Evolutionary conservation across 2,329 filamentous ascomycete species (phyloP).

Genomic region (Alternaria gansuensis): DNA sequence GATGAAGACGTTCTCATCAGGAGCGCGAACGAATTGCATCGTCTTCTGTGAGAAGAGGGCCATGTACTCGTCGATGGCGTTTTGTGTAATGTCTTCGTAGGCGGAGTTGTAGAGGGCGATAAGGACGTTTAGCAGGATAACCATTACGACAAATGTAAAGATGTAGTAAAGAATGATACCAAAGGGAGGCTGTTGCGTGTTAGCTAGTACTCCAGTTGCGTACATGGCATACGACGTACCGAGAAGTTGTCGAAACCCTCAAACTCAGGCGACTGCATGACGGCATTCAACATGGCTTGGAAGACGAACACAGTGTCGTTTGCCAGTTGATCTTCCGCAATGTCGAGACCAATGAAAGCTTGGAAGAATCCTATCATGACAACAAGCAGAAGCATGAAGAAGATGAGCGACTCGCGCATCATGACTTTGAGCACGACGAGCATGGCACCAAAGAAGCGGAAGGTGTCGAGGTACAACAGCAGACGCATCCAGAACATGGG

Average conservation of each 20-base stretch:
- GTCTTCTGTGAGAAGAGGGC: constrained; percentile 93
- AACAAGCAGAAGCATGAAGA: constrained; percentile 88
- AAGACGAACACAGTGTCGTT: constrained; percentile 77
- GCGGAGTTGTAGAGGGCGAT: constrained; percentile 97
- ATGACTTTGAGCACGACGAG: constrained; percentile 86
- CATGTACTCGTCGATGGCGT: constrained; percentile 94
- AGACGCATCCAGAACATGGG: constrained; percentile 98
- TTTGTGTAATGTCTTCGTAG: constrained; percentile 91
- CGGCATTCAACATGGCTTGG: constrained; percentile 84
- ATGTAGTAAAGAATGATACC: constrained; percentile 96
- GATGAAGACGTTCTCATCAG: constrained; percentile 98
- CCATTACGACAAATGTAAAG: constrained; percentile 97
- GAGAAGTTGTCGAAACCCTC: constrained; percentile 87
- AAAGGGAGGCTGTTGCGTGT: constrained; percentile 71
- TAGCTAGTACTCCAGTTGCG: constrained; percentile 2
- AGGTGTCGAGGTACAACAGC: constrained; percentile 88
- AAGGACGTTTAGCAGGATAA: constrained; percentile 91
- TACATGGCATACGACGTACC: constrained; percentile 30
- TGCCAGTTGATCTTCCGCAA: constrained; percentile 72
- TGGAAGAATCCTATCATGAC: constrained; percentile 89
- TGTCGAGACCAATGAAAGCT: constrained; percentile 90
- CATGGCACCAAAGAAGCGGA: constrained; percentile 98
- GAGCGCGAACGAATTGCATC: constrained; percentile 94
- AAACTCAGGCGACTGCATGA: constrained; percentile 94
- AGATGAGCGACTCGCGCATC: constrained; percentile 80